Conservation (phyloP, 805 yeast species). For the Candida oleophila region DNA sequence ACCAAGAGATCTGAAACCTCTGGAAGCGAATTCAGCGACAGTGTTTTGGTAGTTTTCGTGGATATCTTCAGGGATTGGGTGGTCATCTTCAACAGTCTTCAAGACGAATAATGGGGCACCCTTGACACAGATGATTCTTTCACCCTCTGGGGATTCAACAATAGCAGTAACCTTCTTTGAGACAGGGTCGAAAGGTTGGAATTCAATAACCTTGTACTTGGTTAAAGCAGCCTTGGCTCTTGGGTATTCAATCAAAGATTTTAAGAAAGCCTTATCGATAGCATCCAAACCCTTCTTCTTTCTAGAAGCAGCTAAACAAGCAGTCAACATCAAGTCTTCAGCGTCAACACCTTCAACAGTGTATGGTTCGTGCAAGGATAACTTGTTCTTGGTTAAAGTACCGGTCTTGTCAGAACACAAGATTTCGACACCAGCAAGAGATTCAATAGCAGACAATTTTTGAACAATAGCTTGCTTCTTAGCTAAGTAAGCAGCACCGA, state of each 20-base stretch:
- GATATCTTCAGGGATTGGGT: constrained; percentile 91
- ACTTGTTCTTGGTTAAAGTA: constrained; percentile 95
- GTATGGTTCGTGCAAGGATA: constrained; percentile 95
- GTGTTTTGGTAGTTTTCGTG: constrained; percentile 94
- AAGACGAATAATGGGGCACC: constrained; percentile 98
- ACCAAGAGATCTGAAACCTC: constrained; percentile 98
- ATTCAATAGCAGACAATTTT: constrained; percentile 94
- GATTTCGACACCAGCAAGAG: constrained; percentile 96
- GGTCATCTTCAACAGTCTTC: constrained; percentile 96
- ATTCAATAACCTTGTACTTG: constrained; percentile 91
- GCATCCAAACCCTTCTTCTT: constrained; percentile 98
- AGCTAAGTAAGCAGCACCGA: constrained; percentile 98
- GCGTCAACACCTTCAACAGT: constrained; percentile 96
- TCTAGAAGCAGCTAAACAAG: constrained; percentile 96
- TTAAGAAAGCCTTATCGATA: constrained; percentile 94
- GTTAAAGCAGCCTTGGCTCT: constrained; percentile 89
- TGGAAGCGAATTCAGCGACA: constrained; percentile 95
- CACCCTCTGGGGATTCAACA: constrained; percentile 95
- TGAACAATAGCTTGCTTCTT: constrained; percentile 97
- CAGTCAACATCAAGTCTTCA: constrained; percentile 95
- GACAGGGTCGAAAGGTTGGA: constrained; percentile 98
- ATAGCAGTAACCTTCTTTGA: constrained; percentile 94
- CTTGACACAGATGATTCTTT: constrained; percentile 91
- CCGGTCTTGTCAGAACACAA: constrained; percentile 98
- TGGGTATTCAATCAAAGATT: constrained; percentile 84